phyloP scores from a whole-genome alignment of 2,329 filamentous ascomycete species.

The Colletotrichum scovillei region DNA sequence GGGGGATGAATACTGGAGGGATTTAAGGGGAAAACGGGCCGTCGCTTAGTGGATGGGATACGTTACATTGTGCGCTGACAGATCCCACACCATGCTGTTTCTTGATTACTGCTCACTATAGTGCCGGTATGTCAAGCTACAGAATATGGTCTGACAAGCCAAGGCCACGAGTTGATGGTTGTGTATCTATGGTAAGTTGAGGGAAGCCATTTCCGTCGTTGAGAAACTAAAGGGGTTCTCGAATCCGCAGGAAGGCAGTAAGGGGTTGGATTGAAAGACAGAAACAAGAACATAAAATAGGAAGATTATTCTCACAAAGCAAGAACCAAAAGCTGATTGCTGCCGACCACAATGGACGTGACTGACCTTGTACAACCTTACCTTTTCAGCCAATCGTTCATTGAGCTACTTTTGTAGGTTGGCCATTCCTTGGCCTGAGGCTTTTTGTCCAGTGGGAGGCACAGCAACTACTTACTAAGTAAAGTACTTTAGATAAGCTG shows the following conservation, averaged over 20 bases:
- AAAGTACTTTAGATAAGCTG: too few species aligned
- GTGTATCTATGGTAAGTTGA: too few species aligned
- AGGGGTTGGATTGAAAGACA: not conserved
- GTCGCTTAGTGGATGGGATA: not conserved
- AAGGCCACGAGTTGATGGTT: not conserved
- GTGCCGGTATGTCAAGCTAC: not conserved
- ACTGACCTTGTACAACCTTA: not conserved
- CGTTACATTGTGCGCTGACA: conserved; percentile 1
- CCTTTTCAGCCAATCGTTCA: not conserved
- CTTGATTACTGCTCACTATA: too few species aligned
- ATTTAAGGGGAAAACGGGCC: not conserved
- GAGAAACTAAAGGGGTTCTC: not conserved
- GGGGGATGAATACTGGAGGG: not conserved
- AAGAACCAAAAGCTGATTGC: not conserved
- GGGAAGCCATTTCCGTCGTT: not conserved
- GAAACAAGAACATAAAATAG: not conserved
- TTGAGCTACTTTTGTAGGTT: not conserved
- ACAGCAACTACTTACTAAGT: not conserved
- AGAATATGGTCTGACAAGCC: not conserved
- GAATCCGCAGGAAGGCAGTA: not conserved
- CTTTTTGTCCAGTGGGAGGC: too few species aligned
- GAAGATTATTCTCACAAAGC: not conserved
- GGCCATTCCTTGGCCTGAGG: not conserved
- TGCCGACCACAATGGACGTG: not conserved
- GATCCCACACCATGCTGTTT: not conserved